These are phyloP conservation scores for Hypoxylon rickii DNA, from an alignment of 495 filamentous ascomycete genomes.

Conservation along the genomic window DNA sequence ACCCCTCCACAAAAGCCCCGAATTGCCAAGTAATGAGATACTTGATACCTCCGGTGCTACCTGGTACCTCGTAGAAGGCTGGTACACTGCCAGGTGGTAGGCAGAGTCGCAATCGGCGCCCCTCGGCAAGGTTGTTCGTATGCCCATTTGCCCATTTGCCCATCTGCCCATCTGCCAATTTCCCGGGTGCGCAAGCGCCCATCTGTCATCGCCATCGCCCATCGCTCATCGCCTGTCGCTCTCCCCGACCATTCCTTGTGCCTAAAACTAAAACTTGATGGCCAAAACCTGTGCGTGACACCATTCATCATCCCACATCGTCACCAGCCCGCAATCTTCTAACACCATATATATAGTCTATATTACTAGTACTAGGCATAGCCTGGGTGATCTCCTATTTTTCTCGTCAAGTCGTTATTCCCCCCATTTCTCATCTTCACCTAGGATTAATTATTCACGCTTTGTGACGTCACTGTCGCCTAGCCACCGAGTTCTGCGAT, in stretches of 20 bases:
- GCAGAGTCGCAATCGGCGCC: slow-evolving; percentile 34
- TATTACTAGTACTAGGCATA: slow-evolving; percentile 3
- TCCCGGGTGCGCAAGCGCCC: not conserved
- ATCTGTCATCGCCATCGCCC: not conserved
- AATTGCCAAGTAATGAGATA: slow-evolving; percentile 28
- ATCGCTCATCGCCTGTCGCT: slow-evolving; percentile 12
- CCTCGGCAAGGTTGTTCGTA: slow-evolving; percentile 20
- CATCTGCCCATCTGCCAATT: not conserved
- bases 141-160: slow-evolving; percentile 1
- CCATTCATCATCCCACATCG: slow-evolving; percentile 32
- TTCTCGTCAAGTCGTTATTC: slow-evolving; percentile 3
- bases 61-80: not conserved
- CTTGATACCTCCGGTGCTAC: not conserved
- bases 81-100: not conserved
- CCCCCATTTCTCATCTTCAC: not conserved
- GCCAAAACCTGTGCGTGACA: slow-evolving; percentile 25
- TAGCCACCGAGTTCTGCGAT: slow-evolving; percentile 15
- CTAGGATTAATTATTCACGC: slow-evolving; percentile 10
- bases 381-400: not conserved
- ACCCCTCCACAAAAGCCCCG: slow-evolving; percentile 32
- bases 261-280: slow-evolving; percentile 8
- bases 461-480: slow-evolving; percentile 33
- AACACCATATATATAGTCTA: slow-evolving; percentile 18
- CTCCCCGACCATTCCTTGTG: slow-evolving; percentile 24
- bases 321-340: slow-evolving; percentile 29